Evolutionary conservation across 192 early-diverging fungal species (phyloP), one percentile per base, ranked within the genome.

Genomic region (Backusella tarrabulga): DNA sequence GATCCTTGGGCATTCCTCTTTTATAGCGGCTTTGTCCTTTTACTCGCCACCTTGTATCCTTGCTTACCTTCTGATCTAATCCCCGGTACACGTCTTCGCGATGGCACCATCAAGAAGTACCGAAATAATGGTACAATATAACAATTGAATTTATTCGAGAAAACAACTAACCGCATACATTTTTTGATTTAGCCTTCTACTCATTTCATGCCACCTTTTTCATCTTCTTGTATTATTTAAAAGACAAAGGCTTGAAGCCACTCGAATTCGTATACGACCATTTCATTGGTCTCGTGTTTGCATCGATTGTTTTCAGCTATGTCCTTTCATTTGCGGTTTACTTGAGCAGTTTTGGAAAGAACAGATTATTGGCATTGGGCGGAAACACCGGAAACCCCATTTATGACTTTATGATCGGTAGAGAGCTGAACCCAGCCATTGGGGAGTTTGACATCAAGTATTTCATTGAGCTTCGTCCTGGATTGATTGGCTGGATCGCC

Each of bases 341-440:
- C 79, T 42, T 90, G 5, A 81, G 80, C 35, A 96, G 95, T 68
- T 96, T 96, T 88, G 80, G 91, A 67, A 72, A 87, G 46, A 81
- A 84, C 17, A 87, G 82, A 19, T 86, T 93, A 29, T 83, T 99
- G 44, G 92, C 97, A 9, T 82, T 88, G 26, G 95, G 94, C 15
- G 97, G 97, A 38, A 97, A 98, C 88, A 93, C 95, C n/a, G 93
- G 95, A 38, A 95, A 95, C 84, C 80, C 86, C 15, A 74, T 96
- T 21, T 98, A 99, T 83, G 96, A 98, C 75, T 98, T 95, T 77
- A 97, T 95, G 81, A 97, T 99, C 46, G 97, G 97, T 9, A 89
- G 97, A 74, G 97, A 99, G 82, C 87, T 99, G 72, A 99, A 99
- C 83, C 97, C 97, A 68, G 91, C 97, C 41, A 83, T 96, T 67